These are phyloP conservation scores for Rhodosporidiobolus sp. DNA, from an alignment of 768 basidiomycete species.

Conservation along the genomic window DNA sequence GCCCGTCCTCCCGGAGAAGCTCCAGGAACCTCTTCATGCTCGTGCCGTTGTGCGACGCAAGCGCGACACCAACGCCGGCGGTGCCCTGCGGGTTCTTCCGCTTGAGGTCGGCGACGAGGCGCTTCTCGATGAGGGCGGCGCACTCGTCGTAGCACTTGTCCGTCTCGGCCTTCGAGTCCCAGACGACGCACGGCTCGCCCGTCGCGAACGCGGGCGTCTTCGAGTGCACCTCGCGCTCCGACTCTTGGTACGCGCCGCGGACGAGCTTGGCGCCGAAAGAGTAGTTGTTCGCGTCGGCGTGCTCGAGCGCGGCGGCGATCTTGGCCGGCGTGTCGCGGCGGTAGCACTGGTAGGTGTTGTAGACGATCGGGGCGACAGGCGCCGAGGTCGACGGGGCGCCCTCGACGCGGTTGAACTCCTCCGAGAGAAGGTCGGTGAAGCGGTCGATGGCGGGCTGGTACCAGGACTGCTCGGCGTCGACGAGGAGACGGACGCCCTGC, in stretches of 20 bases:
- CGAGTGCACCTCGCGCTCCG: conserved; percentile 32
- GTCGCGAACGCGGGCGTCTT: neutral
- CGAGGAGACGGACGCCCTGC: conserved; percentile 41
- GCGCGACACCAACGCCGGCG: conserved; percentile 36
- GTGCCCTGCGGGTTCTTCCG: conserved; percentile 4
- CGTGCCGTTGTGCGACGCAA: conserved; percentile 45
- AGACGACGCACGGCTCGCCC: conserved; percentile 40
- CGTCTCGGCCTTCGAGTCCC: conserved; percentile 44
- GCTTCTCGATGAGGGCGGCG: conserved; percentile 36
- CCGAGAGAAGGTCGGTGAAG: conserved; percentile 37
- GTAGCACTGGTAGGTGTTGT: conserved; percentile 42
- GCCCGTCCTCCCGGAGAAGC: conserved; percentile 28
- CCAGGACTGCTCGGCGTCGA: conserved; percentile 47
- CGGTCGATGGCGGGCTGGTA: conserved; percentile 45
- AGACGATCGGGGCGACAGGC: conserved; percentile 22
- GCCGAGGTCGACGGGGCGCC: neutral
- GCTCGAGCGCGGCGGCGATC: conserved; percentile 35
- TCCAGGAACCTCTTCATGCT: conserved; percentile 35
- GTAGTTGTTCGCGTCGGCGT: conserved; percentile 40
- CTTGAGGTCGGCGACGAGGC: conserved; percentile 30
- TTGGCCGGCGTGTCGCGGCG: conserved; percentile 34
- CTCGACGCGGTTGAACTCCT: conserved; percentile 44
- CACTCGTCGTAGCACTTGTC: conserved; percentile 44
- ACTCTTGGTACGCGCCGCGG: conserved; percentile 45
- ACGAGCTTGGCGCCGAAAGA: conserved; percentile 46